Base-by-base conservation (phyloP, 352 stramenopile genomes). In the Thraustochytrium sp. region DNA sequence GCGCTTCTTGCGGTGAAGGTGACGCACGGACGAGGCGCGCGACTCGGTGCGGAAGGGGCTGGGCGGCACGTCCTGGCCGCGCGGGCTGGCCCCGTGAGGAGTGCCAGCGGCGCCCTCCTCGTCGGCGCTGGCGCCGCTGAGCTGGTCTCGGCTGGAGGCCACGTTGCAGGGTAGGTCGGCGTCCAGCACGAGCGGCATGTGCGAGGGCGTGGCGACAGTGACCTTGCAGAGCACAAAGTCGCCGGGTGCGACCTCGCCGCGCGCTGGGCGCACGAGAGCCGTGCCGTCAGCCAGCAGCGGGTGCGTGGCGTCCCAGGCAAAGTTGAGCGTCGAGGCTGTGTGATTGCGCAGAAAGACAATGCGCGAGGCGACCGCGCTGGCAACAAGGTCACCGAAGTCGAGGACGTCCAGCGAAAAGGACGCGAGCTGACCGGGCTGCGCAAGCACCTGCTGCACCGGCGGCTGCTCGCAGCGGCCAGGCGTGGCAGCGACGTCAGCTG, bases 331-430 rank as follows among this genome's bases (percentile, higher is more conserved):
- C 11, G 13, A 75, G 5, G 68, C 68, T 8, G 68, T 80, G 23
- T 80, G 68, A 72, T 80, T 80, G 68, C 68, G 68, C 31, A 80
- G 44, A 75, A 80, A 80, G n/a, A 34, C 34, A n/a, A 80, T 13
- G 8, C 68, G 46, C 44, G 44, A 31, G 5, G 34, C 38, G 13
- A 38, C 23, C 23, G 68, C 29, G 40, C 36, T 4, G 5, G n/a
- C 44, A 51, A 34, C 11, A 13, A 80, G 21, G 9, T 63, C 23
- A 9, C 68, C 68, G 44, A 65, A 80, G 4, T 40, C 9, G 38
- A 80, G 68, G 29, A 64, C 1, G 38, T 80, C 68, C 13, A 51
- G n/a, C 34, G 68, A 80, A 23, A 44, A 8, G 1, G 68, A 80
- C 8, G 68, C 68, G 5, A 61, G 40, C 38, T 80, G 68, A 0